Conservation (phyloP, 495 filamentous ascomycete species). For the Hamigera avellanea region DNA sequence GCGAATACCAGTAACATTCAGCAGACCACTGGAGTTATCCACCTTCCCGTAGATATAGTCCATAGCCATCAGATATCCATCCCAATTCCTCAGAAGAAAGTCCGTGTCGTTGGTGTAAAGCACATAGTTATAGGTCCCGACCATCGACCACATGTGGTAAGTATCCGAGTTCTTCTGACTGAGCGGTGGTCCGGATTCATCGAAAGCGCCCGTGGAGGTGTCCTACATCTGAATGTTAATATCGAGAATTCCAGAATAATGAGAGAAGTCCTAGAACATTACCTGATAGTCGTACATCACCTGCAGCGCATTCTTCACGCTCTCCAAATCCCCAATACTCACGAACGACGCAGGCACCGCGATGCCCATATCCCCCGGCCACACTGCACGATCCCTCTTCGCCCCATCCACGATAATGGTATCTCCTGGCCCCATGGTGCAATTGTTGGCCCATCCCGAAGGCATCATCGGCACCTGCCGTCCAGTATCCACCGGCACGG, state of each 20-base stretch:
- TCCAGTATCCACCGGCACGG: constrained; percentile 42
- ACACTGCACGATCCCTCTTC: constrained; percentile 47
- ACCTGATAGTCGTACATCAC: constrained; percentile 49
- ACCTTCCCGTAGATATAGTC: constrained; percentile 41
- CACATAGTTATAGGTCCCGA: constrained; percentile 52
- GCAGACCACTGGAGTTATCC: constrained; percentile 33
- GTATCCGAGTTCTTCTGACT: constrained; percentile 45
- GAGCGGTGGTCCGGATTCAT: constrained; percentile 49
- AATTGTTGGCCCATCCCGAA: constrained; percentile 45
- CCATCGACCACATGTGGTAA: constrained; percentile 54
- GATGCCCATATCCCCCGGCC: constrained; percentile 52
- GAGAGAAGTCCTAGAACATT: constrained; percentile 1
- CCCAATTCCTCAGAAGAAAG: constrained; percentile 39
- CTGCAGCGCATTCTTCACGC: constrained; percentile 49
- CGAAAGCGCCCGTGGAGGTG: constrained; percentile 30
- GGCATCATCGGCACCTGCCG: constrained; percentile 37
- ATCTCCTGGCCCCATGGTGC: constrained; percentile 39
- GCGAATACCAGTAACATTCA: constrained; percentile 41
- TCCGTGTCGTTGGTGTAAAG: constrained; percentile 43
- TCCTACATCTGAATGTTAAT: constrained; percentile 6
- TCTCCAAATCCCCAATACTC: constrained; percentile 46
- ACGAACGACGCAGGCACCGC: constrained; percentile 45
- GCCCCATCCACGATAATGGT: constrained; percentile 46
- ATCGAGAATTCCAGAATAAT: no score
- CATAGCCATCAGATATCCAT: constrained; percentile 41